Conservation (phyloP, 2,329 filamentous ascomycete species). For the Aspergillus niger region DNA sequence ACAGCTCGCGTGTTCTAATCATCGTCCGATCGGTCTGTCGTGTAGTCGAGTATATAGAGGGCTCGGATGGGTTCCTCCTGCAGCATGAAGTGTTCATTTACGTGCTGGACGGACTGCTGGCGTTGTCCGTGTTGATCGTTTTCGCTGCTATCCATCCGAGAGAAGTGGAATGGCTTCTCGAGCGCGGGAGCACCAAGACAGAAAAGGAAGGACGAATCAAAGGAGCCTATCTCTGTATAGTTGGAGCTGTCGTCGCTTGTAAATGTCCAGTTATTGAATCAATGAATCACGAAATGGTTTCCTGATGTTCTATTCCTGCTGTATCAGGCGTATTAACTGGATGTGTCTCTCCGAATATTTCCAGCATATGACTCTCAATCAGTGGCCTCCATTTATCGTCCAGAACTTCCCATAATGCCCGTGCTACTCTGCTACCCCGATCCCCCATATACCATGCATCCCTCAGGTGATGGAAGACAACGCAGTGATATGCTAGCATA, state of each 20-base stretch:
- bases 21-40: too few relatives aligned
- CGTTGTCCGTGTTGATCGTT: constrained; percentile 28
- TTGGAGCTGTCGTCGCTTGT: background rate
- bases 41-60: too few relatives aligned
- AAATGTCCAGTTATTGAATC: background rate
- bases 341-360: constrained; percentile 31
- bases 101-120: constrained; percentile 28
- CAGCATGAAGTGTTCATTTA: too few relatives aligned
- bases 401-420: constrained; percentile 54
- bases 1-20: too few relatives aligned
- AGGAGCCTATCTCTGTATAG: constrained; percentile 14
- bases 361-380: constrained; percentile 34
- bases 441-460: constrained; percentile 69
- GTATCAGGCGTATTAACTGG: background rate
- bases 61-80: too few relatives aligned
- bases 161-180: constrained; percentile 27
- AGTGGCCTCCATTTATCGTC: constrained; percentile 35
- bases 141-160: constrained; percentile 29
- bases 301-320: background rate
- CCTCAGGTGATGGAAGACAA: constrained; percentile 59
- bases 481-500: constrained; percentile 62
- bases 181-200: constrained; percentile 19
- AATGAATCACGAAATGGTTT: background rate
- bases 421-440: constrained; percentile 66
- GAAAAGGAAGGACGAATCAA: constrained; percentile 16